phyloP scores from a whole-genome alignment of 2,329 filamentous ascomycete species.

The Colletotrichum australisinense region DNA sequence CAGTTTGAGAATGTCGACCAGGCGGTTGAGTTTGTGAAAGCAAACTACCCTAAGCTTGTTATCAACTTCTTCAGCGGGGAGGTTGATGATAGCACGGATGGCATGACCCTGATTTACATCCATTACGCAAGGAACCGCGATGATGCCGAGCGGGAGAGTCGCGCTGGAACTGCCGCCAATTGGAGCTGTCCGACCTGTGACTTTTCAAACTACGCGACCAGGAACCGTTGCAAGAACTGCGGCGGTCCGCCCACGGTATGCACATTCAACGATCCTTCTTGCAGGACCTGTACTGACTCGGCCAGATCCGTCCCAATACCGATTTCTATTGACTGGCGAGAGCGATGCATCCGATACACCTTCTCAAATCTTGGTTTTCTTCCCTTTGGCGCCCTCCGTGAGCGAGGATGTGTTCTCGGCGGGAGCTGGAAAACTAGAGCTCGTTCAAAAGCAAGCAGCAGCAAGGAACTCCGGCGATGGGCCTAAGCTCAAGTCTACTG shows the following conservation, averaged over 20 bases:
- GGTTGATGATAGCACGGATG: conserved; percentile 53
- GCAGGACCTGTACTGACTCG: conserved; percentile 1
- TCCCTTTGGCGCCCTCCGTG: conserved; percentile 76
- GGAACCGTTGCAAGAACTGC: conserved; percentile 52
- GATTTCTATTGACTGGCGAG: conserved; percentile 56
- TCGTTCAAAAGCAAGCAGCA: conserved; percentile 64
- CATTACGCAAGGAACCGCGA: conserved; percentile 55
- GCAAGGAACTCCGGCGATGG: conserved; percentile 56
- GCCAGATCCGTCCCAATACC: conserved; percentile 21
- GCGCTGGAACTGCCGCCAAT: conserved; percentile 38
- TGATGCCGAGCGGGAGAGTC: conserved; percentile 42
- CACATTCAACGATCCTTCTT: background rate
- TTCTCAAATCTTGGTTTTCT: conserved; percentile 82
- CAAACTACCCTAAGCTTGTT: conserved; percentile 53
- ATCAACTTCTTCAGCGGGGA: conserved; percentile 47
- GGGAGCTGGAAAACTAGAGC: conserved; percentile 79
- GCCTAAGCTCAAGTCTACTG: conserved; percentile 69
- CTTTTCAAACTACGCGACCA: conserved; percentile 52
- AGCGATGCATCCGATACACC: conserved; percentile 65
- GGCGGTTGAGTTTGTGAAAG: conserved; percentile 54
- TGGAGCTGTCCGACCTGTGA: conserved; percentile 50
- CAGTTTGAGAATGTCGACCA: conserved; percentile 54
- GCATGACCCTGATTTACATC: conserved; percentile 50
- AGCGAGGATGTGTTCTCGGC: conserved; percentile 79
- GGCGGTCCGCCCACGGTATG: conserved; percentile 37